Base-by-base conservation (phyloP, 306 rosid species). In the Ormosia emarginata region DNA sequence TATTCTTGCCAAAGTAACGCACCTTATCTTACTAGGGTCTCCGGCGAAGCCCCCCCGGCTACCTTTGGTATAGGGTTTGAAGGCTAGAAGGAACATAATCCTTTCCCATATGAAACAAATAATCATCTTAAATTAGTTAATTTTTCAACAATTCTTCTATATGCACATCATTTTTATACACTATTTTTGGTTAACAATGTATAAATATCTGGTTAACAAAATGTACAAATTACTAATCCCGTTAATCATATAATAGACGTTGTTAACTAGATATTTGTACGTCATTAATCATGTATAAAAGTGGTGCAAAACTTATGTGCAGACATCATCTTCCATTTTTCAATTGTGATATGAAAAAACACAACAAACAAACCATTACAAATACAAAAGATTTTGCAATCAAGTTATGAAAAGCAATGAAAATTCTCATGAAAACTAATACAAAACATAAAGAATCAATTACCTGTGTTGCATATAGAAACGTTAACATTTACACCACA, bases 391-490 rank as follows among this genome's bases (percentile, higher is more conserved):
- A 24, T 58, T 18, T 74, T 57, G 40, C 53, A 39, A 39, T 40
- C 17, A 30, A 30, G 8, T 30, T 10, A 59, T 59, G 46, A 50
- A 52, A 56, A 49, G 12, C 17, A 49, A 2, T 8, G 6, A 8
- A 61, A 75, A 75, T 24, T 24, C 6, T 15, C 14, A 4, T 44
- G 8, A 57, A 55, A 73, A 58, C 10, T 8, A 8, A 53, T 29
- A 44, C 1, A 61, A 37, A 34, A 43, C 6, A 52, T 11, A 17
- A 14, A 18, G 8, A 29, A 33, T 4, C 37, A 58, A 58, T 3
- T 47, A 89, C 91, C 89, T 13, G 67, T 4, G 1, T 75, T 44
- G 87, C 98, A 94, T 3, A 6, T 29, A 9, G 89, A 75, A 18
- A 75, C 1, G 33, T 91, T 84, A 63, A 41, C 71, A 1, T 77